Evolutionary conservation across 2,329 filamentous ascomycete species (phyloP).

Genomic region (Xylaria hypoxylon): DNA sequence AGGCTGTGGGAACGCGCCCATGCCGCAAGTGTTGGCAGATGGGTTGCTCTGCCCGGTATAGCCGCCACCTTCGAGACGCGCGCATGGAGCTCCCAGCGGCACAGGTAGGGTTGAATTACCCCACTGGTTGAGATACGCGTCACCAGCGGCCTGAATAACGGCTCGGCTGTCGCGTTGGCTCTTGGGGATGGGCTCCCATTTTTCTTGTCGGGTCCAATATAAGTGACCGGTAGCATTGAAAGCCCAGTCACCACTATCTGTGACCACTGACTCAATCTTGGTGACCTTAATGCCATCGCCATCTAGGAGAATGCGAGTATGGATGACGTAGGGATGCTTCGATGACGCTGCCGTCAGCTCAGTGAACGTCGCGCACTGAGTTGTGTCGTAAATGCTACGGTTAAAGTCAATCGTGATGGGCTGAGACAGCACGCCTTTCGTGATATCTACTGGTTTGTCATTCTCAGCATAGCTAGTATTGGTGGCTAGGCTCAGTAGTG

Average conservation of each 20-base stretch:
- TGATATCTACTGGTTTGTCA: slow-evolving; percentile 45
- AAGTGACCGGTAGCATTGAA: slow-evolving; percentile 50
- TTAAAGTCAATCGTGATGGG: slow-evolving; percentile 52
- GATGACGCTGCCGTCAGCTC: slow-evolving; percentile 53
- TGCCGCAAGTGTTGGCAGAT: slow-evolving; percentile 46
- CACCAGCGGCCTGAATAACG: slow-evolving; percentile 49
- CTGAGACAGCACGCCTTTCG: slow-evolving; percentile 46
- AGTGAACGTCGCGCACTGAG: slow-evolving; percentile 56
- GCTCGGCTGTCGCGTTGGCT: slow-evolving; percentile 45
- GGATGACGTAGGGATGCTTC: slow-evolving; percentile 51
- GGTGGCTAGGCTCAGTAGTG: slow-evolving; percentile 29
- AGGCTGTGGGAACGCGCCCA: slow-evolving; percentile 48
- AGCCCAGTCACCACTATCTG: slow-evolving; percentile 50
- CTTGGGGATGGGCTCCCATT: slow-evolving; percentile 50
- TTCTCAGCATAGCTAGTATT: slow-evolving; percentile 52
- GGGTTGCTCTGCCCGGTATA: slow-evolving; percentile 44
- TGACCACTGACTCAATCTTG: slow-evolving; percentile 48
- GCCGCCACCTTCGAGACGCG: slow-evolving; percentile 49
- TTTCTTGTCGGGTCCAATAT: slow-evolving; percentile 47
- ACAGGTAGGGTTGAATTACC: slow-evolving; percentile 43
- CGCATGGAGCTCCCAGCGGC: slow-evolving; percentile 50
- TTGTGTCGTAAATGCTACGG: slow-evolving; percentile 52
- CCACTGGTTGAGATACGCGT: slow-evolving; percentile 50
- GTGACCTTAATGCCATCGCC: slow-evolving; percentile 43
- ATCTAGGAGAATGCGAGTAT: slow-evolving; percentile 49